Evolutionary conservation across 2,329 filamentous ascomycete species (phyloP).

Genomic region (Zymoseptoria pseudotritici): DNA sequence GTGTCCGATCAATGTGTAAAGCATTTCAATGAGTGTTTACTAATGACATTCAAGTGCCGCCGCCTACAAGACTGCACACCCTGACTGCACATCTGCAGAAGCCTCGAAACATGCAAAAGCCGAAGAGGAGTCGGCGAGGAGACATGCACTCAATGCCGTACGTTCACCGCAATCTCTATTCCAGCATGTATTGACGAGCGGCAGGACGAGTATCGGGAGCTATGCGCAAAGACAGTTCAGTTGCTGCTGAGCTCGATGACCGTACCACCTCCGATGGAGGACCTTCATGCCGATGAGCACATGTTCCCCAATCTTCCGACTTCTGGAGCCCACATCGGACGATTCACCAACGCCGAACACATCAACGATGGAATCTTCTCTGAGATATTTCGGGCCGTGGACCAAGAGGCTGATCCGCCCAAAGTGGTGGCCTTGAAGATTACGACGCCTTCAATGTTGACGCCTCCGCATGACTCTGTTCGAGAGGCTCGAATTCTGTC

Average conservation of each 20-base stretch:
- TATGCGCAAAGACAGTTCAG: constrained; percentile 30
- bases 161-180: constrained; percentile 2
- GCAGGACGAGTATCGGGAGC: constrained; percentile 51
- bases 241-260: constrained; percentile 29
- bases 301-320: constrained; percentile 27
- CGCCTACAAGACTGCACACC: constrained; percentile 41
- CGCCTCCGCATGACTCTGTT: constrained; percentile 73
- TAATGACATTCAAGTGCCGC: constrained; percentile 14
- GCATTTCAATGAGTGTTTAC: no score
- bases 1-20: constrained; percentile 1
- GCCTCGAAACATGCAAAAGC: constrained; percentile 54
- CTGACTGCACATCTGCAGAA: constrained; percentile 39
- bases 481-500: constrained; percentile 71
- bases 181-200: constrained; percentile 23
- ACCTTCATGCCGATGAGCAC: constrained; percentile 24
- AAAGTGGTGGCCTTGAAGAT: constrained; percentile 69
- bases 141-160: constrained; percentile 52
- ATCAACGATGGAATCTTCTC: constrained; percentile 68
- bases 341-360: constrained; percentile 50
- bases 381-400: constrained; percentile 64
- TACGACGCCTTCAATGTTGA: constrained; percentile 64
- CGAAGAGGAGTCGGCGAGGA: constrained; percentile 59
- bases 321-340: constrained; percentile 42
- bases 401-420: constrained; percentile 22
- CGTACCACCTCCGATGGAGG: constrained; percentile 14